Conservation (phyloP, 345 rosid genomes). For the Sisymbrium irio region DNA sequence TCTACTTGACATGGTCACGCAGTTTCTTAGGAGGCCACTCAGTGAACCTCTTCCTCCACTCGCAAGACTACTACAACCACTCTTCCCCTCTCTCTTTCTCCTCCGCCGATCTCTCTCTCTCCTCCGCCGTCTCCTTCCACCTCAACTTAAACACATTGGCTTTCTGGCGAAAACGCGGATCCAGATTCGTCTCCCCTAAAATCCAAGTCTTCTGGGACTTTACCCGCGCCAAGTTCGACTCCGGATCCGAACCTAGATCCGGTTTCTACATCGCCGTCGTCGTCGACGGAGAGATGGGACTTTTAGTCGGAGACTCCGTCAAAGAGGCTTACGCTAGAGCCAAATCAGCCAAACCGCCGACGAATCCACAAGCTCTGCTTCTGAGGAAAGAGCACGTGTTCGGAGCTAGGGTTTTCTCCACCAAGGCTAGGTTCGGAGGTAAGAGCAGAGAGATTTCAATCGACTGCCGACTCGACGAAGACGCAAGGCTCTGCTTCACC, state of each 20-base stretch:
- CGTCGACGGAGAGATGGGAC: conserved; percentile 61
- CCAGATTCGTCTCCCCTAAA: conserved; percentile 45
- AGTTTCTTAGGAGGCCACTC: conserved; percentile 82
- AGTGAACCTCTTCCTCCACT: conserved; percentile 70
- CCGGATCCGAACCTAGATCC: conserved; percentile 78
- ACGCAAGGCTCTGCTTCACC: conserved; percentile 57
- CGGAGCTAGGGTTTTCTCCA: conserved; percentile 59
- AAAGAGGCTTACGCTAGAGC: conserved; percentile 60
- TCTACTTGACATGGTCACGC: conserved; percentile 84
- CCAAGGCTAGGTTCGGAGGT: conserved; percentile 78
- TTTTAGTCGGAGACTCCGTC: conserved; percentile 69
- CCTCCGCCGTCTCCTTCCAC: conserved; percentile 57
- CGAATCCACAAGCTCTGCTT: conserved; percentile 49
- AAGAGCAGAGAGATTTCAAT: conserved; percentile 61
- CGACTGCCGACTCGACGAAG: conserved; percentile 58
- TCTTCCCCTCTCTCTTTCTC: conserved; percentile 42
- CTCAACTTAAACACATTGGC: conserved; percentile 63
- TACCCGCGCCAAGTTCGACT: conserved; percentile 68
- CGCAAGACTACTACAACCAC: conserved; percentile 39
- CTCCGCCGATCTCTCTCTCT: conserved; percentile 41
- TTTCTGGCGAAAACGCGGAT: conserved; percentile 84
- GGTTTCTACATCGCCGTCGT: conserved; percentile 79
- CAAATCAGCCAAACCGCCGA: conserved; percentile 37
- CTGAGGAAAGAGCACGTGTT: conserved; percentile 78
- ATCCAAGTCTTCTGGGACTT: conserved; percentile 78